These are phyloP conservation scores for Penicillium diatomitis DNA, from an alignment of 495 filamentous ascomycete genomes.

Conservation along the genomic window DNA sequence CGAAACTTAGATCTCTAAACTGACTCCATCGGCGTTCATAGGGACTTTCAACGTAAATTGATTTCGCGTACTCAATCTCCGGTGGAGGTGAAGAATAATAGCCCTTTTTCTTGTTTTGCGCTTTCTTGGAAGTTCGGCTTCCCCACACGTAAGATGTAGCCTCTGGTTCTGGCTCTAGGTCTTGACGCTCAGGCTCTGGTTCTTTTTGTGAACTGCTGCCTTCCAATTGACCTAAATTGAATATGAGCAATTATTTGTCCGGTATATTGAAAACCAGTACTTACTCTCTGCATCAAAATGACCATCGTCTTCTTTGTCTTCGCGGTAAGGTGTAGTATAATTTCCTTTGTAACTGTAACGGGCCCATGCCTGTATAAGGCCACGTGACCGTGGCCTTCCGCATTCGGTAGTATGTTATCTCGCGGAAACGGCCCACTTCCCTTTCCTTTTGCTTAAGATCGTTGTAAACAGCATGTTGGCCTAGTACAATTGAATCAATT, in stretches of 20 bases:
- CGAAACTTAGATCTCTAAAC: neutral
- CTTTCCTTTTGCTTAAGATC: too few relatives aligned
- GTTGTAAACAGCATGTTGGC: too few relatives aligned
- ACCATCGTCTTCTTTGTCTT: neutral
- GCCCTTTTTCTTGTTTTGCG: too few relatives aligned
- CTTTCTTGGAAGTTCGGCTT: too few relatives aligned
- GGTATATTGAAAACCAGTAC: neutral
- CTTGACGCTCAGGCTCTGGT: neutral
- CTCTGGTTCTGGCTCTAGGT: neutral
- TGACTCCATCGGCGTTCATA: neutral
- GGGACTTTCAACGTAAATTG: neutral
- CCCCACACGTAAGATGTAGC: neutral
- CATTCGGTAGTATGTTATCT: too few relatives aligned
- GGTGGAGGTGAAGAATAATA: neutral
- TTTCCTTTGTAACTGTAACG: constrained; percentile 1
- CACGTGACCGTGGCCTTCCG: too few relatives aligned
- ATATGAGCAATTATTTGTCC: neutral
- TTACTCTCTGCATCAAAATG: neutral
- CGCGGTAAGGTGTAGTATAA: neutral
- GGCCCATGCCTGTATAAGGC: too few relatives aligned
- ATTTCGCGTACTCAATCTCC: too few relatives aligned
- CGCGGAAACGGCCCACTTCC: too few relatives aligned
- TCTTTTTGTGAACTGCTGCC: neutral
- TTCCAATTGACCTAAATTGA: neutral
- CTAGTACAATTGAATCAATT: too few relatives aligned